Conservation (phyloP, 352 stramenopile species). For the Lagenidium sp. region DNA sequence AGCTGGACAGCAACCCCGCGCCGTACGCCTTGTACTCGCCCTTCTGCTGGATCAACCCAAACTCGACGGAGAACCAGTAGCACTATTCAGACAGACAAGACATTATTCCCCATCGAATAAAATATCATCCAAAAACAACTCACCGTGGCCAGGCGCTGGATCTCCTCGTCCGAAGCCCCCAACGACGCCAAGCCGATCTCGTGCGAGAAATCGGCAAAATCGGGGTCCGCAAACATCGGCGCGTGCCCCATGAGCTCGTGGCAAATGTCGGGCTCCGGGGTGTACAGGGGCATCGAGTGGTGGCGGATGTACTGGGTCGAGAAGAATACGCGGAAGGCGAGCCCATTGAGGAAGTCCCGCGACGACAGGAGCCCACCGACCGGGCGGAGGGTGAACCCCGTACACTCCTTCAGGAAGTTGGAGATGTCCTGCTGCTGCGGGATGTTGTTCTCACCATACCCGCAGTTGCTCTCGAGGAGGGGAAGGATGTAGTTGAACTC, state of each 20-base stretch:
- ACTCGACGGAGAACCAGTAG: constrained; percentile 99
- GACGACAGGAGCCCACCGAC: constrained; percentile 94
- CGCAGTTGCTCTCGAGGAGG: constrained; percentile 92
- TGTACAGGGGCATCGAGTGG: constrained; percentile 95
- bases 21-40: constrained; percentile 95
- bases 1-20: constrained; percentile 94
- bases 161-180: constrained; percentile 94
- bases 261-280: constrained; percentile 97
- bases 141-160: constrained; percentile 88
- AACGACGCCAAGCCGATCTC: constrained; percentile 96
- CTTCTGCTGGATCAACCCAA: constrained; percentile 91
- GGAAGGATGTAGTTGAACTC: constrained; percentile 95
- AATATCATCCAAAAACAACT: neutral
- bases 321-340: constrained; percentile 98
- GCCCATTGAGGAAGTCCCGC: constrained; percentile 95
- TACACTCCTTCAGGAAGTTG: constrained; percentile 91
- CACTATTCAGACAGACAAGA: constrained; percentile 35
- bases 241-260: constrained; percentile 95
- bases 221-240: constrained; percentile 96
- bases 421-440: constrained; percentile 93
- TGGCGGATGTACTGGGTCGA: constrained; percentile 96
- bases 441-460: constrained; percentile 92
- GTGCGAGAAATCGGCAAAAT: constrained; percentile 97
- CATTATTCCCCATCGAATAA: neutral
- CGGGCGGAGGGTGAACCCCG: constrained; percentile 88